These are phyloP conservation scores for Mortierella polycephala DNA, from an alignment of 371 early-diverging fungal species.

Conservation along the genomic window DNA sequence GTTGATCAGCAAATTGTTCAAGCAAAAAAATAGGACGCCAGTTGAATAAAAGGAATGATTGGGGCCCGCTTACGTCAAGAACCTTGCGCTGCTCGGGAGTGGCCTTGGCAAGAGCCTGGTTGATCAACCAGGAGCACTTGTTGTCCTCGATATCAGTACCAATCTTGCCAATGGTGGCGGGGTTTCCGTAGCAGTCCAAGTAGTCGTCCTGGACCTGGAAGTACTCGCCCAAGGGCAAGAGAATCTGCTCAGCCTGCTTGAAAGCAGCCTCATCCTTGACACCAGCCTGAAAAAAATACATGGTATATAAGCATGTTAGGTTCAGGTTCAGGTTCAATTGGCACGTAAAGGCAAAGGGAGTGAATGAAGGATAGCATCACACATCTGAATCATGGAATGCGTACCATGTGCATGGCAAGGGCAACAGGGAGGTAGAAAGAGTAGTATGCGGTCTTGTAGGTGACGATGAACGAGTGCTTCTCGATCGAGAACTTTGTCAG, in stretches of 20 bases:
- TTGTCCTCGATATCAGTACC: constrained; percentile 99
- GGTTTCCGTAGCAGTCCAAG: constrained; percentile 92
- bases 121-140: constrained; percentile 98
- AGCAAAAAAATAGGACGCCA: background rate
- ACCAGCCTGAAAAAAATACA: constrained; percentile 66
- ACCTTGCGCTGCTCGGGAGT: constrained; percentile 84
- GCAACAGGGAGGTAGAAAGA: constrained; percentile 99
- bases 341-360: too few relatives aligned
- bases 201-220: constrained; percentile 99
- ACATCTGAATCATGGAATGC: background rate
- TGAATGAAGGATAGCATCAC: background rate
- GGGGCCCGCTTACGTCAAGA: constrained; percentile 73
- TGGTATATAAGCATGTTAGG: too few relatives aligned
- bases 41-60: background rate
- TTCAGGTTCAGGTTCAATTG: too few relatives aligned
- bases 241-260: constrained; percentile 83
- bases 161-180: constrained; percentile 95
- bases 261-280: constrained; percentile 79
- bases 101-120: constrained; percentile 85
- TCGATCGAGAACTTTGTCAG: constrained; percentile 88
- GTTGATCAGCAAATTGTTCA: background rate
- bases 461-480: constrained; percentile 94
- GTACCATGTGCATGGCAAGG: constrained; percentile 88
- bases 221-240: constrained; percentile 95
- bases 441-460: constrained; percentile 98